Evolutionary conservation across 371 early-diverging fungal species (phyloP).

Genomic region (Phascolomyces articulosus): DNA sequence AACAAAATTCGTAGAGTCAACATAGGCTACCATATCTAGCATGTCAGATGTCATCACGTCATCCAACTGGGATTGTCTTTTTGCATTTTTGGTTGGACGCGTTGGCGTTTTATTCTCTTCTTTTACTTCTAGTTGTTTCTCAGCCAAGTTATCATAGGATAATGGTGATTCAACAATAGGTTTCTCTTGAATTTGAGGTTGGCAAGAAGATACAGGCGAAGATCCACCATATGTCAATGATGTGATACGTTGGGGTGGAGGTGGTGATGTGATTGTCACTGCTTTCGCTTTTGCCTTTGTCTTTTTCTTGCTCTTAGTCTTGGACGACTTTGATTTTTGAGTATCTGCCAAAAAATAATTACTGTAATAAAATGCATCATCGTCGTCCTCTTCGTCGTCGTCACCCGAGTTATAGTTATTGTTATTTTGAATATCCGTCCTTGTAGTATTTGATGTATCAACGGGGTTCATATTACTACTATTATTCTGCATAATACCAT

Average conservation of each 20-base stretch:
- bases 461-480: background rate
- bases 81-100: no score
- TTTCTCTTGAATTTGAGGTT: background rate
- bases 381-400: background rate
- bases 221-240: constrained; percentile 1
- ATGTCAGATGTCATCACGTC: no score
- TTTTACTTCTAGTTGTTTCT: background rate
- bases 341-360: background rate
- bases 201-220: background rate
- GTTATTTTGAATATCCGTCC: background rate
- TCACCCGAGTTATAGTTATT: background rate
- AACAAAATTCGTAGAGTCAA: no score
- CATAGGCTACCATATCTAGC: no score
- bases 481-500: background rate
- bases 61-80: no score
- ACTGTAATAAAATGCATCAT: background rate
- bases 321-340: background rate
- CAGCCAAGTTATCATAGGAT: background rate
- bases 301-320: no score
- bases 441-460: background rate
- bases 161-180: background rate
- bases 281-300: background rate
- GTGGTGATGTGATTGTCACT: background rate
- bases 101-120: background rate
- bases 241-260: background rate